phyloP scores from a whole-genome alignment of 257 asterid genomes.

The Linderniella brevidens region DNA sequence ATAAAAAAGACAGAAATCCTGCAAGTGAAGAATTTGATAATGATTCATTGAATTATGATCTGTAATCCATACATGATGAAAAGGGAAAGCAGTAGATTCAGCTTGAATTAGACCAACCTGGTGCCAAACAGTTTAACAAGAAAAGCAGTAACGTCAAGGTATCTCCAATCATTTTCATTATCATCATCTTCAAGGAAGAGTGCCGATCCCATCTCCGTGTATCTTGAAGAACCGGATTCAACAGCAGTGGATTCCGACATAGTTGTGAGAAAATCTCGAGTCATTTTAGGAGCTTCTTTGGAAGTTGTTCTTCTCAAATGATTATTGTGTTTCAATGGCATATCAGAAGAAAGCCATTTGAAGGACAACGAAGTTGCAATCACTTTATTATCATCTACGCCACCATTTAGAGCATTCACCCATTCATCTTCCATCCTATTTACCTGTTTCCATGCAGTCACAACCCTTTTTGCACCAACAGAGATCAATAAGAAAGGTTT shows the following conservation, averaged over 20 bases:
- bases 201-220: conserved; percentile 17
- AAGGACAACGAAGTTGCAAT: conserved; percentile 30
- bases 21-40: conserved; percentile 15
- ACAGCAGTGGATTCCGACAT: conserved; percentile 14
- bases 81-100: too few species aligned
- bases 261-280: conserved; percentile 13
- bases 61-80: too few species aligned
- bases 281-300: conserved; percentile 18
- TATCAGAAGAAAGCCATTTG: conserved; percentile 88
- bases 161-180: conserved; percentile 86
- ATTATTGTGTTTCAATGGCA: conserved; percentile 50
- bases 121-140: conserved; percentile 55
- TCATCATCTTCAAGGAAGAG: conserved; percentile 28
- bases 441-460: conserved; percentile 80
- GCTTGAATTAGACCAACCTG: conserved; percentile 29
- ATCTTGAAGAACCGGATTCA: conserved; percentile 20
- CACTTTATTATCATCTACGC: conserved; percentile 16
- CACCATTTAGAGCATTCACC: conserved; percentile 14
- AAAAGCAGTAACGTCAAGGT: conserved; percentile 87
- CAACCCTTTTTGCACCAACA: conserved; percentile 93
- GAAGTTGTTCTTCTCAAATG: conserved; percentile 23
- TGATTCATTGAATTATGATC: not conserved
- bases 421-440: conserved; percentile 16
- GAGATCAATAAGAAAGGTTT: conserved; percentile 56
- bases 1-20: conserved; percentile 72